Evolutionary conservation across 805 yeast species (phyloP).

Genomic region (Yamadazyma paraphyllophila): DNA sequence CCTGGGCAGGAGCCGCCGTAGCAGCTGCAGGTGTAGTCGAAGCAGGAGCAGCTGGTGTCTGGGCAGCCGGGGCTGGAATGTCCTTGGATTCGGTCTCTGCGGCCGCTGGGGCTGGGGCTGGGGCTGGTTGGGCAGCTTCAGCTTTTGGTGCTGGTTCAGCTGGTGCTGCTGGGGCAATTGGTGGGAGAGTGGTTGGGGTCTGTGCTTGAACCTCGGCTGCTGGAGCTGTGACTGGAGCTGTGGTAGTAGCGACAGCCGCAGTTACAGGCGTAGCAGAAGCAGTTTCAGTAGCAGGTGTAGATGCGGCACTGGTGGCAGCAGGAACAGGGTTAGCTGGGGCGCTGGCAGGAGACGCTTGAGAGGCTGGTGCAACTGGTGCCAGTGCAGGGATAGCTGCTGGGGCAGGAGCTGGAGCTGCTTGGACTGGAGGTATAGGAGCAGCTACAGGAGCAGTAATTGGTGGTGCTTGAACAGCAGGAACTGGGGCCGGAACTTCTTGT

Average conservation of each 20-base stretch:
- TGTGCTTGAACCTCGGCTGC: background rate
- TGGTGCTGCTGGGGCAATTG: conserved; percentile 8
- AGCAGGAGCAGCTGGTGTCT: background rate
- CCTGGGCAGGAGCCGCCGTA: conserved; percentile 3
- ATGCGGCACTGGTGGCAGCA: background rate
- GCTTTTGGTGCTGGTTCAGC: conserved; percentile 12
- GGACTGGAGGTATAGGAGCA: conserved; percentile 9
- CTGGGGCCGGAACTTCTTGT: conserved; percentile 4
- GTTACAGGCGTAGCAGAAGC: conserved; percentile 1
- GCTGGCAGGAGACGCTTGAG: background rate
- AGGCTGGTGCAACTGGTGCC: background rate
- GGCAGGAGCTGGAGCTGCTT: conserved; percentile 12
- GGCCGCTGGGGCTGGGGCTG: conserved; percentile 6
- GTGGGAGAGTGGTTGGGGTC: background rate
- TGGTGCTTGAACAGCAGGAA: background rate
- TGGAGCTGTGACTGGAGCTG: conserved; percentile 3
- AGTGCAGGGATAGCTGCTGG: conserved; percentile 5
- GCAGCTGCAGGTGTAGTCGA: conserved; percentile 4
- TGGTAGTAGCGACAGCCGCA: background rate
- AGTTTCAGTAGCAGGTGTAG: conserved; percentile 1
- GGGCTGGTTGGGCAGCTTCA: conserved; percentile 10
- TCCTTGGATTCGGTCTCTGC: conserved; percentile 4
- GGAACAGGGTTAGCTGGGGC: background rate
- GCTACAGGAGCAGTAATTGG: conserved; percentile 6
- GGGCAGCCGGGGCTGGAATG: conserved; percentile 4